Evolutionary conservation across 495 filamentous ascomycete genomes (phyloP), one percentile per base, ranked within the genome.

Genomic region (Cetradonia linearis): DNA sequence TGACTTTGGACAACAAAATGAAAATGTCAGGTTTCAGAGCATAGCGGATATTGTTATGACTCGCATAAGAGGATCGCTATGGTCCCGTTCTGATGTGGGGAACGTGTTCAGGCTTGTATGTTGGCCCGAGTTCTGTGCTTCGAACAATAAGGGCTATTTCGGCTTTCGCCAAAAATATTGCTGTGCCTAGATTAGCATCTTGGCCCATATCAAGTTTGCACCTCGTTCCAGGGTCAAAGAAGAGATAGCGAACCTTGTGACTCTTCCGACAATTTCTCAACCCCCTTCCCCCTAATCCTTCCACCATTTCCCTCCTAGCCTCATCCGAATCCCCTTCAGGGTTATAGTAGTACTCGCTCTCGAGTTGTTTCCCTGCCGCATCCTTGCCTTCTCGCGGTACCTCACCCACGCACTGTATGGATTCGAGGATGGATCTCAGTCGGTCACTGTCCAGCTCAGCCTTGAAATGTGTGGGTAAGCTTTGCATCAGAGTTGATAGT

Each of bases 261-360:
- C 89, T 86, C 74, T 94, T 96, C 62, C 93, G 78, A 67, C 91
- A 96, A 70, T 82, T 85, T 58, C 93, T 81, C 65, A 98, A 71
- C 55, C 91, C 89, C 7, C 91, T 89, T 69, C 93, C 95, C 52
- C 91, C 77, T 66, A 95, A 74, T 57, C 89, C 86, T 65, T 89
- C 82, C 10, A 89, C 89, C 40, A 96, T 89, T n/a, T 88, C 78
- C 55, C 88, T 81, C 50, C 93, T 80, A 66, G 82, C 81, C n/a
- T 81, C 77, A 65, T 98, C 88, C 2, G 75, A 76, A 70, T 98
- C 93, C 68, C 83, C 78, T 70, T 98, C 93, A 3, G 92, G 86
- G n/a, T 96, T 80, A 69, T 98, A 98, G 70, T 96, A 97, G 67
- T 91, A 98, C 72, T 98, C 91, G 73, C 84, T 91, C 77, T 98